Base-by-base conservation (phyloP, 2,329 filamentous ascomycete genomes). In the Penicillium brasilianum region DNA sequence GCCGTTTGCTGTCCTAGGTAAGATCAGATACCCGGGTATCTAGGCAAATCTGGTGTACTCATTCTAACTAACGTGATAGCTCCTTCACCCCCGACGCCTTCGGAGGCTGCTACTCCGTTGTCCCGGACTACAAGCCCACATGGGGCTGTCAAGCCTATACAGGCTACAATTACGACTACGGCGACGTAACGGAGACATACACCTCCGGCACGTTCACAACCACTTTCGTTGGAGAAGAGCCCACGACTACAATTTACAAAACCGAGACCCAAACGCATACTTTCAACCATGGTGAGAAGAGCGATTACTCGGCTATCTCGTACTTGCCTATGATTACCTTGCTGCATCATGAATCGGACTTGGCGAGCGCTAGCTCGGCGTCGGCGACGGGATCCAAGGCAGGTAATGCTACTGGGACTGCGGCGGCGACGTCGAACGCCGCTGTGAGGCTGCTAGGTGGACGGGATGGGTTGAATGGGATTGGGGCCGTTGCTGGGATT, bases 1-100 rank as follows among this genome's bases (percentile, higher is more conserved):
- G 61, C 41, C 5, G 25, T 60, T 13, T 63, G 61, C n/a, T 63
- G 61, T 28, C 61, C 61, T 2, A 59, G 53, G 57, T 62, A 62
- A 18, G 46, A 32, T 18, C n/a, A 18, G 3, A 18, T n/a, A 16
- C 16, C 14, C 14, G 6, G 3, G 16, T 39, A 39, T n/a, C n/a
- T n/a, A n/a, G n/a, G n/a, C 14, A 8, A 7, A 44, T 25, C 9
- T 14, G 41, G 13, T 25, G 5, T 5, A 25, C 1, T 28, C 3
- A 49, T 32, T 10, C 46, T 49, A 34, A 49, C 43, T 16, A 7
- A 11, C 28, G 4, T 1, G 7, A 14, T 22, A 49, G 46, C 46
- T 49, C 46, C 16, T 49, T 49, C 28, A 18, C 9, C 4, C 28
- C 28, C 14, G 46, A 49, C 28, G 3, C 16, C 28, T 6, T 14